Conservation (phyloP, 257 asterid genomes). For the Thymus quinquecostatus region DNA sequence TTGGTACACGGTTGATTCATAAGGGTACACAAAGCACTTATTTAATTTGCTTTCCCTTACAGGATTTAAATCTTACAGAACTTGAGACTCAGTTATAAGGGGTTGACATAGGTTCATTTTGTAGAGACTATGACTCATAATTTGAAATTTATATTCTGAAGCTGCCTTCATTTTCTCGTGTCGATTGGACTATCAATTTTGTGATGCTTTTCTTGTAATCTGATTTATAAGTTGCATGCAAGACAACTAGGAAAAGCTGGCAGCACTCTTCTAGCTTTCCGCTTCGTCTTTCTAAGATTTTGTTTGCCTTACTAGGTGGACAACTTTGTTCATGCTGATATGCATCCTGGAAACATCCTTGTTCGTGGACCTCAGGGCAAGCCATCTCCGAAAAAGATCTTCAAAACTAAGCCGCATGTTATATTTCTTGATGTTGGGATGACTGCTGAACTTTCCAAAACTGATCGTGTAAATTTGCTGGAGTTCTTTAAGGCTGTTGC, state of each 20-base stretch:
- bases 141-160: conserved; percentile 9
- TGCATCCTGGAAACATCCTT: conserved; percentile 91
- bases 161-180: background rate
- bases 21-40: background rate
- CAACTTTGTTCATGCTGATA: conserved; percentile 81
- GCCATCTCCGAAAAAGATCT: conserved; percentile 54
- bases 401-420: conserved; percentile 72
- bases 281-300: conserved; percentile 20
- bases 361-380: conserved; percentile 56
- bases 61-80: background rate
- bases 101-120: conserved; percentile 19
- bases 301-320: conserved; percentile 56
- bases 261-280: conserved; percentile 4
- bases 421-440: conserved; percentile 77
- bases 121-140: conserved; percentile 2
- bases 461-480: conserved; percentile 56
- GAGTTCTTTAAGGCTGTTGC: conserved; percentile 82
- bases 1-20: background rate
- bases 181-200: background rate
- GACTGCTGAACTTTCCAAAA: conserved; percentile 79
- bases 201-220: background rate
- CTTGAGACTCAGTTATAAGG: conserved; percentile 16
- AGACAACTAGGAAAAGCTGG: background rate
- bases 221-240: background rate
- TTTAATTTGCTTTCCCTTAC: conserved; percentile 1